phyloP scores from a whole-genome alignment of 2,329 filamentous ascomycete genomes.

The Pseudogymnoascus sp. region DNA sequence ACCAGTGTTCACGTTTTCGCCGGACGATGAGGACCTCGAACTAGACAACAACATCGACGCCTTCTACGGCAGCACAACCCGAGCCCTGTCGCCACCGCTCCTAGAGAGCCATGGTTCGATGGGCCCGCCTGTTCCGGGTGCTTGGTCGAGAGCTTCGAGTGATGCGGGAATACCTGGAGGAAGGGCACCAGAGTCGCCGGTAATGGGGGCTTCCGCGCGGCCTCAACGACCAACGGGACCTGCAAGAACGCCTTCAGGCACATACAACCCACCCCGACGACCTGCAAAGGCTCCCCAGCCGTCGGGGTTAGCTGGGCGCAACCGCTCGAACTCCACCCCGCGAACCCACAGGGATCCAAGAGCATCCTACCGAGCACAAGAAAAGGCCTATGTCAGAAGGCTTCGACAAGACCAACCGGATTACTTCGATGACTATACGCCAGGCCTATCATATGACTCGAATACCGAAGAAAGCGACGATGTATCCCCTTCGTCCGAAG shows the following conservation, averaged over 20 bases:
- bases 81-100: slow-evolving; percentile 18
- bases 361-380: slow-evolving; percentile 71
- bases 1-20: slow-evolving; percentile 5
- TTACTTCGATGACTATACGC: slow-evolving; percentile 54
- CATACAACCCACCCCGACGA: slow-evolving; percentile 60
- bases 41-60: not conserved
- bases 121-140: slow-evolving; percentile 23
- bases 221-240: slow-evolving; percentile 61
- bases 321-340: slow-evolving; percentile 42
- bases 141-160: slow-evolving; percentile 36
- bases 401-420: slow-evolving; percentile 66
- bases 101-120: slow-evolving; percentile 22
- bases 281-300: slow-evolving; percentile 40
- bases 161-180: slow-evolving; percentile 21
- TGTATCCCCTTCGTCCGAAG: slow-evolving; percentile 79
- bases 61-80: slow-evolving; percentile 14
- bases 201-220: slow-evolving; percentile 43
- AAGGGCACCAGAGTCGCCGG: slow-evolving; percentile 21
- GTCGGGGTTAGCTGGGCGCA: slow-evolving; percentile 35
- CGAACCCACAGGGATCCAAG: slow-evolving; percentile 49
- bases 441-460: slow-evolving; percentile 53
- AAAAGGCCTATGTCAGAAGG: slow-evolving; percentile 90
- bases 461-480: slow-evolving; percentile 73
- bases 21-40: not conserved
- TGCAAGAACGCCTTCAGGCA: slow-evolving; percentile 66